Conservation (phyloP, 768 basidiomycete species). For the Erythrobasidium yunnanense region DNA sequence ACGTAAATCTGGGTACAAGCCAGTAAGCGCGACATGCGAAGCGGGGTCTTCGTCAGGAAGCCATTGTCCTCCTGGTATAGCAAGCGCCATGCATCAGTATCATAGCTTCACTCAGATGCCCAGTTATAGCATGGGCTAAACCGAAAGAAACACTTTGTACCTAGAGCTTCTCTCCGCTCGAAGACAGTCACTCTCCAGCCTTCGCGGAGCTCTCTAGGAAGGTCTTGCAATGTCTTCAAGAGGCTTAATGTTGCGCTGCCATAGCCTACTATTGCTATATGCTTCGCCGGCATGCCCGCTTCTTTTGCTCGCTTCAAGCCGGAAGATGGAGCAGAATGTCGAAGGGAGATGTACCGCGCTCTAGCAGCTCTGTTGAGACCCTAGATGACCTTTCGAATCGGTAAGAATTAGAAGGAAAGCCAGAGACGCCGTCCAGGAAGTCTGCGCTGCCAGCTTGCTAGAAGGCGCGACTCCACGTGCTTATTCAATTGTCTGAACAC, state of each 20-base stretch:
- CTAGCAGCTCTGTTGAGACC: too few relatives aligned
- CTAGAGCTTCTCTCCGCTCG: conserved; percentile 13
- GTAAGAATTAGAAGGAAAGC: too few relatives aligned
- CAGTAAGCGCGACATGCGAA: background rate
- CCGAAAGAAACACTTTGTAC: conserved; percentile 20
- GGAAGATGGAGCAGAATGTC: too few relatives aligned
- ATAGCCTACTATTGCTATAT: conserved; percentile 23
- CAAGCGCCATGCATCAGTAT: background rate
- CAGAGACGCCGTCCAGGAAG: too few relatives aligned
- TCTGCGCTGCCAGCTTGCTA: too few relatives aligned
- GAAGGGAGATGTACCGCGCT: too few relatives aligned
- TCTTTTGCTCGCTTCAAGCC: too few relatives aligned
- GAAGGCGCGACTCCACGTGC: too few relatives aligned
- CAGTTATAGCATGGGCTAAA: too few relatives aligned
- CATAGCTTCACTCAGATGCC: too few relatives aligned
- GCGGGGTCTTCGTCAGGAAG: conserved; percentile 11
- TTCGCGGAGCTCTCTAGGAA: conserved; percentile 5
- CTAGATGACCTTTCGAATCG: too few relatives aligned
- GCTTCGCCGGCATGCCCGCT: background rate
- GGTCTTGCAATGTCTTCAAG: conserved; percentile 14
- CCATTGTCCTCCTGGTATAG: background rate
- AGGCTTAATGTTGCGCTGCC: background rate
- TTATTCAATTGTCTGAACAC: too few relatives aligned
- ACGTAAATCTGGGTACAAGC: conserved; percentile 19
- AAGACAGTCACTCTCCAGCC: conserved; percentile 17